phyloP scores from a whole-genome alignment of 495 filamentous ascomycete genomes.

The Schizothecium vesticola region DNA sequence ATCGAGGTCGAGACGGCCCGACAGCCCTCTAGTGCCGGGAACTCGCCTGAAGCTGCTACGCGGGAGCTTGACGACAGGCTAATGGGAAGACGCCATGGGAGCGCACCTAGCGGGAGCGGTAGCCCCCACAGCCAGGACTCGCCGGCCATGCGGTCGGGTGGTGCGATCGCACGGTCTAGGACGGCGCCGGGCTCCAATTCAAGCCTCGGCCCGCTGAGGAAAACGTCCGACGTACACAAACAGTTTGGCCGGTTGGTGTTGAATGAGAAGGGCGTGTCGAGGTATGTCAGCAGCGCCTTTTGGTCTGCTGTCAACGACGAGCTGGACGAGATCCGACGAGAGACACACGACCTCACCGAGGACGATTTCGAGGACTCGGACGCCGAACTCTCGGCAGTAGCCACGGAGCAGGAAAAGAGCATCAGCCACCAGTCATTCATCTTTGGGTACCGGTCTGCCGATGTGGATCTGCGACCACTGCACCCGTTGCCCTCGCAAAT shows the following conservation, averaged over 20 bases:
- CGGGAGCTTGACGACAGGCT: conserved; percentile 14
- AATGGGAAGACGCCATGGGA: conserved; percentile 14
- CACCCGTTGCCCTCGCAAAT: conserved; percentile 59
- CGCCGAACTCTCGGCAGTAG: conserved; percentile 48
- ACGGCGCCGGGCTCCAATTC: conserved; percentile 10
- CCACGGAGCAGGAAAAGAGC: conserved; percentile 23
- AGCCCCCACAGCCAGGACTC: conserved; percentile 16
- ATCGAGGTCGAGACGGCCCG: conserved; percentile 27
- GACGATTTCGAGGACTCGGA: conserved; percentile 56
- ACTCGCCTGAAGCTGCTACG: conserved; percentile 33
- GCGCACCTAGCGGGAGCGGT: conserved; percentile 9
- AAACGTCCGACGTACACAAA: conserved; percentile 46
- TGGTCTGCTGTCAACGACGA: conserved; percentile 88
- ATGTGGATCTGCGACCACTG: conserved; percentile 41
- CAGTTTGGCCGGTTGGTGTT: conserved; percentile 79
- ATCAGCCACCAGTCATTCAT: conserved; percentile 62
- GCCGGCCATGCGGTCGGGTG: neutral
- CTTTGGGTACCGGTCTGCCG: conserved; percentile 61
- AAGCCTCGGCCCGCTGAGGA: conserved; percentile 18
- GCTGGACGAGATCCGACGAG: conserved; percentile 68
- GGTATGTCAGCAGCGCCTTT: conserved; percentile 84
- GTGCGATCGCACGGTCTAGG: conserved; percentile 9
- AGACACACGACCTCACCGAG: conserved; percentile 62
- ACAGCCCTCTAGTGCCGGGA: conserved; percentile 31
- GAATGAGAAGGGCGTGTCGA: conserved; percentile 67